These are phyloP conservation scores for Acanthamoeba culbertsoni DNA, from an alignment of 208 protist genomes.

Conservation along the genomic window DNA sequence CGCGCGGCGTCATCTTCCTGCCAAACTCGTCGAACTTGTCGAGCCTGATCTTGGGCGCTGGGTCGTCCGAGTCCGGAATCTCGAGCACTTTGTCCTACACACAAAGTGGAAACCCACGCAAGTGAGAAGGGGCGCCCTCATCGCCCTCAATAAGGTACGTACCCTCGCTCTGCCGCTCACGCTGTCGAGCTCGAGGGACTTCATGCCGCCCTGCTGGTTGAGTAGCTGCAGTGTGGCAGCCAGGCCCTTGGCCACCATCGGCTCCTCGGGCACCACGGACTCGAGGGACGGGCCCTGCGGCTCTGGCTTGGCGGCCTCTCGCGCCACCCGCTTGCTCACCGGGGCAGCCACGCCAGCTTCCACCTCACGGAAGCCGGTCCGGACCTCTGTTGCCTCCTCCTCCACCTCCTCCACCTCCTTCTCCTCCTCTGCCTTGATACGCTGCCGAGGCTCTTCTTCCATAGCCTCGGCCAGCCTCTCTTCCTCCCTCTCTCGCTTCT, in stretches of 20 bases:
- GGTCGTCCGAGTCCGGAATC: not conserved
- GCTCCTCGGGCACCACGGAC: constrained; percentile 34
- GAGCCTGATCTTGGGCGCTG: constrained; percentile 18
- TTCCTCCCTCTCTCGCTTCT: not conserved
- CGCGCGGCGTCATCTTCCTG: constrained; percentile 9
- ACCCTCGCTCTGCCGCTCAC: not conserved
- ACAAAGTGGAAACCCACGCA: not conserved
- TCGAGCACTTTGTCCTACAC: constrained; percentile 34
- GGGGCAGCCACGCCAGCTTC: not conserved
- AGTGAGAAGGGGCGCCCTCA: not conserved
- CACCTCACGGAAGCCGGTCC: not conserved
- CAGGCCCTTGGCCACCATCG: constrained; percentile 15
- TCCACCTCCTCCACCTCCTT: not conserved
- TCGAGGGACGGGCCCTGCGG: not conserved
- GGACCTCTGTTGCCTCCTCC: not conserved
- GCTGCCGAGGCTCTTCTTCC: not conserved
- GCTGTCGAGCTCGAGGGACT: constrained; percentile 36
- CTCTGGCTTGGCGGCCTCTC: not conserved
- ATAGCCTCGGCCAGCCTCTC: not conserved
- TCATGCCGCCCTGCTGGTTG: not conserved
- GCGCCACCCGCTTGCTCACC: not conserved
- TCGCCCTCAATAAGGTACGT: not conserved
- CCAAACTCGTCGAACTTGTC: constrained; percentile 53
- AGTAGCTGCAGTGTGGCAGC: constrained; percentile 24
- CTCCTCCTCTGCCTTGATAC: not conserved